Percentiles rank a stretch among this genome's conserved stretches.
Evolutionary conservation across 768 basidiomycete genomes (phyloP).

Genomic region (Dacryopinax primogenitus): DNA sequence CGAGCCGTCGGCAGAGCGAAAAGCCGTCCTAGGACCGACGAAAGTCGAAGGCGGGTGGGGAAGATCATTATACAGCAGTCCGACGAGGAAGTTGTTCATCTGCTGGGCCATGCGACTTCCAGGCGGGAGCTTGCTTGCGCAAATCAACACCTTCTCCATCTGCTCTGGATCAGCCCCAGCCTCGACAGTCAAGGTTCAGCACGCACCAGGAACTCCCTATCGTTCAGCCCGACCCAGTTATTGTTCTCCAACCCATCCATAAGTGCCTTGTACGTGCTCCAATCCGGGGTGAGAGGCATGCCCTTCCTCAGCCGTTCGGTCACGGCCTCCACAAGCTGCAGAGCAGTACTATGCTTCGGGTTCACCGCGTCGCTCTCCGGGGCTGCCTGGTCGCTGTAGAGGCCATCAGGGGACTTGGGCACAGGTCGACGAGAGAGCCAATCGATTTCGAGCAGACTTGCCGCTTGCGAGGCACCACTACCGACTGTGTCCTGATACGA

Average conservation of each 20-base stretch:
- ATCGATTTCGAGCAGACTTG: constrained; percentile 9
- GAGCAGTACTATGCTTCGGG: constrained; percentile 3
- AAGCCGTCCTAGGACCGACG: constrained; percentile 24
- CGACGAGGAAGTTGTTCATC: constrained; percentile 13
- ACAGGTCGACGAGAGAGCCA: constrained; percentile 28
- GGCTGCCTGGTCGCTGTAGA: constrained; percentile 34
- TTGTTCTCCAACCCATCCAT: constrained; percentile 37
- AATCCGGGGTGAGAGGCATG: constrained; percentile 11
- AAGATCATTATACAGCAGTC: constrained; percentile 61
- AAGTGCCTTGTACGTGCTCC: background rate
- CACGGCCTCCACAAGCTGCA: constrained; percentile 10
- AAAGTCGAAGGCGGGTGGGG: constrained; percentile 58
- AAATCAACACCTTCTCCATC: constrained; percentile 3
- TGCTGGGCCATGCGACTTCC: background rate
- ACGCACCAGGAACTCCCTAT: constrained; percentile 45
- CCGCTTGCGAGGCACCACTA: background rate
- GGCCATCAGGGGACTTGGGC: constrained; percentile 34
- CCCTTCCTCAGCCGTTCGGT: constrained; percentile 4
- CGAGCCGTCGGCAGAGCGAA: constrained; percentile 60
- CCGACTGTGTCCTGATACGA: constrained; percentile 11
- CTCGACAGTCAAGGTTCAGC: constrained; percentile 8
- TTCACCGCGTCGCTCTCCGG: constrained; percentile 15
- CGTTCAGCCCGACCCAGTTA: constrained; percentile 38
- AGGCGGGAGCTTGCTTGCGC: background rate
- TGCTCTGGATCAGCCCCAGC: background rate